Evolutionary conservation across 2,329 filamentous ascomycete species (phyloP), one percentile per base, ranked within the genome.

Genomic region (Aureobasidium sp.): DNA sequence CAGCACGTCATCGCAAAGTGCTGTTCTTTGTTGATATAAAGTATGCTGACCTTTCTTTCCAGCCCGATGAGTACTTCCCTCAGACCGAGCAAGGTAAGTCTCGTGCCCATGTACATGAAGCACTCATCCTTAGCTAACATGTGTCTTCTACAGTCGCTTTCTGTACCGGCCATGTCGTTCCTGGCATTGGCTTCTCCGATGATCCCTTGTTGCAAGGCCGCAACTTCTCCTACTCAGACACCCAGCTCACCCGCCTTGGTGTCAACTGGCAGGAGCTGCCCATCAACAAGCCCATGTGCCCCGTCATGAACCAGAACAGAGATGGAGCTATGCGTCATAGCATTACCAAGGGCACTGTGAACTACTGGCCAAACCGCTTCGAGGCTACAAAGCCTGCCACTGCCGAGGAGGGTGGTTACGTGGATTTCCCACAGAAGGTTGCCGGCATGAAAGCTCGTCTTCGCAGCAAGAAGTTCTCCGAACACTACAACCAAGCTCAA

Each of bases 331-430:
- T 86, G 74, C 82, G 87, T 3, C 89, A 93, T 72, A 86, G 81
- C 3, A 91, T 94, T 66, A 84, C 82, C 26, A 87, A 86, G 70
- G 87, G 89, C 51, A 86, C 81, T 0, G 84, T 88, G 66, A 91
- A 91, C 75, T 91, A 91, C 75, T 91, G 86, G 86, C 89, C 89
- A 0, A 91, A 91, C 74, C 82, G 88, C 2, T 86, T 84, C 68
- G 80, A 83, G 1, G 78, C 80, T 1, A 78, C 81, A 12, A 87
- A 87, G 0, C 87, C 90, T 0, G 85, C 87, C 0, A 80, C 78
- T 0, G 69, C 75, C 3, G 75, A 81, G 1, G 83, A 91, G 65
- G 87, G 86, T 1, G 87, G 82, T 0, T 94, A 91, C 66, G 72
- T 84, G 4, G 88, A 91, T 51, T 88, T 85, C 67, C 82, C 85